A percentile compares a stretch with the other conserved stretches of the same genome.
phyloP scores from a whole-genome alignment of 2,329 filamentous ascomycete species.

The Bertia moriformis region DNA sequence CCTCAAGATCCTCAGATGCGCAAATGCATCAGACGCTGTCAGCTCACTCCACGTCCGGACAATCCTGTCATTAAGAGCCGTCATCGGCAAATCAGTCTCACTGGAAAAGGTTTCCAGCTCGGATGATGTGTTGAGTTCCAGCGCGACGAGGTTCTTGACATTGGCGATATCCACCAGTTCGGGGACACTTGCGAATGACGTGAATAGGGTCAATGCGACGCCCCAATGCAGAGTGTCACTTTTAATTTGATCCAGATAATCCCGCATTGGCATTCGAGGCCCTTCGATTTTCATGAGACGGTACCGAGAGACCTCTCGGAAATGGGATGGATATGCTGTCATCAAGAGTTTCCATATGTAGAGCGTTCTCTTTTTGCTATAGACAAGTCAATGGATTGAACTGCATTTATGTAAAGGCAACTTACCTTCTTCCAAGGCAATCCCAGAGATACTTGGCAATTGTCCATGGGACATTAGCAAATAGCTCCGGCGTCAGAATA shows the following conservation, averaged over 20 bases:
- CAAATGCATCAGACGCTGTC: slow-evolving; percentile 14
- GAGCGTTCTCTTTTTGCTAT: slow-evolving; percentile 18
- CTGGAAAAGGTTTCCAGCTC: slow-evolving; percentile 2
- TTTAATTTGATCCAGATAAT: not conserved
- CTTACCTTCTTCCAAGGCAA: slow-evolving; percentile 17
- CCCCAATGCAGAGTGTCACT: not conserved
- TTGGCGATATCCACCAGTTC: slow-evolving; percentile 20
- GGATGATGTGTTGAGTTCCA: slow-evolving; percentile 16
- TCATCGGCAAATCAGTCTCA: slow-evolving; percentile 5
- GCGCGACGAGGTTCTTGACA: slow-evolving; percentile 20
- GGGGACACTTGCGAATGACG: slow-evolving; percentile 11
- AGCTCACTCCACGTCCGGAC: slow-evolving; percentile 23
- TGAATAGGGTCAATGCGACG: slow-evolving; percentile 11
- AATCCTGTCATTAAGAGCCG: slow-evolving; percentile 18
- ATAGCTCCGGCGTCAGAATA: slow-evolving; percentile 14
- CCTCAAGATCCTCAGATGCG: slow-evolving; percentile 18
- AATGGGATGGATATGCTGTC: slow-evolving; percentile 17
- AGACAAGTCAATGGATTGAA: slow-evolving; percentile 2
- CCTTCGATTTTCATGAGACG: not conserved
- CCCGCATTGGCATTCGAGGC: not conserved
- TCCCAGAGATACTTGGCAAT: slow-evolving; percentile 22
- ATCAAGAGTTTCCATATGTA: slow-evolving; percentile 26
- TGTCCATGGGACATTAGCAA: slow-evolving; percentile 19
- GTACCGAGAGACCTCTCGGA: slow-evolving; percentile 9
- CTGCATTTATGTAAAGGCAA: slow-evolving; percentile 3